Evolutionary conservation across 805 yeast genomes (phyloP).

Genomic region (Yarrowia sp.): DNA sequence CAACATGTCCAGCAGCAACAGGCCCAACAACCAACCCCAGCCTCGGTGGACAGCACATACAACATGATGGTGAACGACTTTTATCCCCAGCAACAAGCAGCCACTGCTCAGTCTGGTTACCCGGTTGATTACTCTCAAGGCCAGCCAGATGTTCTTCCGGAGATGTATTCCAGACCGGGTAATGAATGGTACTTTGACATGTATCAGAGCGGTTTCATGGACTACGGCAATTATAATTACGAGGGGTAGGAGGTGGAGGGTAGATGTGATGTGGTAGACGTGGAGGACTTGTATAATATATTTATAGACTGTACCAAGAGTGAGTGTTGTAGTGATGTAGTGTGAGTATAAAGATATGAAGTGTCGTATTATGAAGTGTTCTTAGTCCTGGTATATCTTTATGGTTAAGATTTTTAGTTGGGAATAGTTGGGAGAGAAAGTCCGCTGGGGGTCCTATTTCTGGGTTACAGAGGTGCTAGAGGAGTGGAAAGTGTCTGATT

Average conservation of each 20-base stretch:
- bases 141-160: not conserved
- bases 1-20: not conserved
- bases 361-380: too few species aligned
- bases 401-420: too few species aligned
- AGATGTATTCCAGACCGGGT: not conserved
- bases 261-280: too few species aligned
- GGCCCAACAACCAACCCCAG: not conserved
- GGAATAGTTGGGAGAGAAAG: too few species aligned
- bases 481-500: too few species aligned
- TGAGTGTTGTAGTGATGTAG: too few species aligned
- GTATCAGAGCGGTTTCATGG: conserved; percentile 20
- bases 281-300: not conserved
- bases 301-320: not conserved
- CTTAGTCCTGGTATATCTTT: too few species aligned
- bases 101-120: not conserved
- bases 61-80: conserved; percentile 22
- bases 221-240: not conserved
- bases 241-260: not conserved
- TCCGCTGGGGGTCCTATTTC: too few species aligned
- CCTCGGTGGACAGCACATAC: not conserved
- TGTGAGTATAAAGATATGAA: too few species aligned
- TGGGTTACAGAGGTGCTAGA: too few species aligned
- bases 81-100: not conserved
- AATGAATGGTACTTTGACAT: conserved; percentile 21
- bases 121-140: conserved; percentile 1